These are phyloP conservation scores for Mycena galericulata DNA, from an alignment of 768 basidiomycete genomes.

Conservation along the genomic window DNA sequence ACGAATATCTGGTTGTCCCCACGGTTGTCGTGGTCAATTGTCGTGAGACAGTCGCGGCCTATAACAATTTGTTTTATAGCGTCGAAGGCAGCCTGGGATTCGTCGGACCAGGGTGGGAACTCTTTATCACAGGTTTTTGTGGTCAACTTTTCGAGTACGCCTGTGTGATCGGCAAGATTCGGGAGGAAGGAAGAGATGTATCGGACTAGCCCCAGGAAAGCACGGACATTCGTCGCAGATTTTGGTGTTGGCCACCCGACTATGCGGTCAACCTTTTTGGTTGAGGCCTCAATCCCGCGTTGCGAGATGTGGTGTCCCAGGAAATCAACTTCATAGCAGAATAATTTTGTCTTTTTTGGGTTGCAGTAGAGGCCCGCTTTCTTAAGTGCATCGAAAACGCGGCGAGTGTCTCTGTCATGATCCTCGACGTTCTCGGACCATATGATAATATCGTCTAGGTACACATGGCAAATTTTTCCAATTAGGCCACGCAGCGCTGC, in stretches of 20 bases:
- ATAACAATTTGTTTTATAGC: constrained; percentile 43
- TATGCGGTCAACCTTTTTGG: constrained; percentile 42
- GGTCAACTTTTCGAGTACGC: constrained; percentile 41
- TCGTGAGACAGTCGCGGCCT: constrained; percentile 38
- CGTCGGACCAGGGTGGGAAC: constrained; percentile 43
- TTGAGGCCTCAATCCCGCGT: constrained; percentile 38
- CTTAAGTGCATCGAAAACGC: constrained; percentile 36
- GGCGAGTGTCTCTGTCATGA: constrained; percentile 38
- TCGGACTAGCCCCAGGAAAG: no score
- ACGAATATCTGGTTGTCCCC: constrained; percentile 46
- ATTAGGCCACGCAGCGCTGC: constrained; percentile 41
- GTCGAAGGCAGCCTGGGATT: constrained; percentile 41
- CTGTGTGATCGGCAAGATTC: constrained; percentile 42
- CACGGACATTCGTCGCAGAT: constrained; percentile 38
- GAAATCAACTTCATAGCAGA: constrained; percentile 32
- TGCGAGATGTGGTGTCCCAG: constrained; percentile 44
- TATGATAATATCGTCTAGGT: constrained; percentile 52
- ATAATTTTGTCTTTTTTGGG: constrained; percentile 34
- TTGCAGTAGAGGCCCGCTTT: constrained; percentile 37
- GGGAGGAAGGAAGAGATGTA: no score
- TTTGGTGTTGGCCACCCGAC: constrained; percentile 45
- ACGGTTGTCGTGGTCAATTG: constrained; percentile 47
- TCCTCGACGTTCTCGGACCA: constrained; percentile 46
- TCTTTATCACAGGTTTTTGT: constrained; percentile 38
- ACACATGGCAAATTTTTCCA: constrained; percentile 49